Conservation (phyloP, 164 flowering plant genomes). For the Echeveria elegans region DNA sequence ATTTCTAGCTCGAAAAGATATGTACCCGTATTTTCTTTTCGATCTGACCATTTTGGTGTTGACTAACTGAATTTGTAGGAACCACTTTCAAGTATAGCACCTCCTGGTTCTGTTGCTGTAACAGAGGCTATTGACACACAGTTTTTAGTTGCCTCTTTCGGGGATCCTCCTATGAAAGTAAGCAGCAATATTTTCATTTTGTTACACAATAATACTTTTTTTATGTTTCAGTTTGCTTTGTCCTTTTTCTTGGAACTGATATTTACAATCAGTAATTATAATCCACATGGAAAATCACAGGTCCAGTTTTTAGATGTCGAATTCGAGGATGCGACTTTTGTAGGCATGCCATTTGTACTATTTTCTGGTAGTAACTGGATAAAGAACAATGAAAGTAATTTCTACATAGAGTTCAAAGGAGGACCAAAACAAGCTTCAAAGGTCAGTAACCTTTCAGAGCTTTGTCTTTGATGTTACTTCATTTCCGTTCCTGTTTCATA, state of each 20-base stretch:
- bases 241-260: background rate
- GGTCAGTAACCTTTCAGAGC: constrained; percentile 25
- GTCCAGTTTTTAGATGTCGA: constrained; percentile 59
- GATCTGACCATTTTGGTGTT: background rate
- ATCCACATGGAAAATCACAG: constrained; percentile 22
- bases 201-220: background rate
- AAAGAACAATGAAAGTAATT: constrained; percentile 69
- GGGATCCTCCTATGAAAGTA: constrained; percentile 44
- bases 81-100: constrained; percentile 60
- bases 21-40: background rate
- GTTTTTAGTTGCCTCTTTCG: constrained; percentile 27
- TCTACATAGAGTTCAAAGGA: constrained; percentile 52
- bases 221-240: background rate
- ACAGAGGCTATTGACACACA: constrained; percentile 58
- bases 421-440: constrained; percentile 37
- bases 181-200: constrained; percentile 9
- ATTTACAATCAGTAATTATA: background rate
- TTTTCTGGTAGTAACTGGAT: constrained; percentile 69
- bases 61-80: constrained; percentile 34
- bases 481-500: background rate
- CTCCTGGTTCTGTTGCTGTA: constrained; percentile 52
- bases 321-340: constrained; percentile 49
- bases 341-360: constrained; percentile 91
- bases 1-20: background rate
- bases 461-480: background rate